These are phyloP conservation scores for Nicotiana tomentosiformis DNA, from an alignment of 257 asterid species.

Conservation along the genomic window DNA sequence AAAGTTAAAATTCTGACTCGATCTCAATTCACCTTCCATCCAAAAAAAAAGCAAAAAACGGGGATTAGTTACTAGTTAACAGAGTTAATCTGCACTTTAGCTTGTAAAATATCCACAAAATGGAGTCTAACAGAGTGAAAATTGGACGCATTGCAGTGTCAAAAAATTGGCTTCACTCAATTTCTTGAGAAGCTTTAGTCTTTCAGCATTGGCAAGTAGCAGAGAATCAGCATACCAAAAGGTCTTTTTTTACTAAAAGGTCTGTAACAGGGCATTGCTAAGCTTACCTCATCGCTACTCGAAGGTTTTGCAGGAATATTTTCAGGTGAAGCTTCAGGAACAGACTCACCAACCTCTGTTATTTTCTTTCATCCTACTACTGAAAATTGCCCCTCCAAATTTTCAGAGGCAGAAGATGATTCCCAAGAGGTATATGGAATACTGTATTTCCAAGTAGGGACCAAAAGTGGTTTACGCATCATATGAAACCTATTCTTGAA, in stretches of 20 bases:
- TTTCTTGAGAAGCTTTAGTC: slow-evolving; percentile 66
- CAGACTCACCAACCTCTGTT: slow-evolving; percentile 22
- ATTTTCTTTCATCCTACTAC: slow-evolving; percentile 27
- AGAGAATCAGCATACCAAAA: background rate
- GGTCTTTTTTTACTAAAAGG: background rate
- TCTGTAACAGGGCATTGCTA: background rate
- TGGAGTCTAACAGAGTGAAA: no score
- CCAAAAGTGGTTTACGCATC: slow-evolving; percentile 20
- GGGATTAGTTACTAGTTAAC: no score
- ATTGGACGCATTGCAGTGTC: no score
- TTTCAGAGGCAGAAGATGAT: slow-evolving; percentile 38
- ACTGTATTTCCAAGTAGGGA: slow-evolving; percentile 21
- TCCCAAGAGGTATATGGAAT: slow-evolving; percentile 20
- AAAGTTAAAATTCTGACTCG: background rate
- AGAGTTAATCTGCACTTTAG: no score
- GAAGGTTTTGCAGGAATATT: slow-evolving; percentile 24
- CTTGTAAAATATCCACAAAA: no score
- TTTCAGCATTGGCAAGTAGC: slow-evolving; percentile 63
- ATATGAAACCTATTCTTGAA: slow-evolving; percentile 8
- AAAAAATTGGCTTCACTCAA: slow-evolving; percentile 72
- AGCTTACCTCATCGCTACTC: slow-evolving; percentile 54
- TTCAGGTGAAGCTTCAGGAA: slow-evolving; percentile 20
- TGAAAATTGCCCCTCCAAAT: slow-evolving; percentile 48
- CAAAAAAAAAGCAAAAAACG: no score
- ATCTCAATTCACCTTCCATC: no score